Evolutionary conservation across 805 yeast species (phyloP), one percentile per base, ranked within the genome.

Genomic region (Sugiyamaella floridensis): DNA sequence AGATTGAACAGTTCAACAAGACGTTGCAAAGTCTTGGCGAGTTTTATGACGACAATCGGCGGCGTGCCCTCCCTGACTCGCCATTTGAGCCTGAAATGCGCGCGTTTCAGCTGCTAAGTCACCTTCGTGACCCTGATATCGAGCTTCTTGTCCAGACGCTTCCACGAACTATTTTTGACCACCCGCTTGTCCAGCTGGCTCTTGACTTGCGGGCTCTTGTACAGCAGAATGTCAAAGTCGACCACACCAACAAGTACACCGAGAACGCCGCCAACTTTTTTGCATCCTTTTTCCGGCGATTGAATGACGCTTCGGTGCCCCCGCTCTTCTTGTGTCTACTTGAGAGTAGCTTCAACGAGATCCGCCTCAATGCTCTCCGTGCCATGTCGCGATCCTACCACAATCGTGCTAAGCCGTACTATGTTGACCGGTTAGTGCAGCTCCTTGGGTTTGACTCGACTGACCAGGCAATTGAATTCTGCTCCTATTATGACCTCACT

Each of bases 1-100:
- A 93, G 70, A 66, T 92, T 15, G 99, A 93, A 67, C 99, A 93
- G 65, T 78, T 93, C 65, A 89, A 87, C 64, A 93, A 93, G 63
- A 86, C 97, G 0, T 67, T 93, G 46, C 96, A 92, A 63, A 86
- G 98, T 0, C 71, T 93, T 37, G 78, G 86, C 2, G 97, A 93
- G 64, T 86, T 89, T 65, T 93, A 93, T 63, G 80, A 81, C 51
- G 96, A 86, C 62, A 83, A 83, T 10, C 73, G 95, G 44, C 79
- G 82, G 26, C 76, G 77, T 54, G 92, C 89, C 1, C 82, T 87
- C 0, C 55, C 55, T 1, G 47, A 47, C 14, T 52, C 55, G 3
- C 40, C 51, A 55, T 87, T 89, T 60, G 98, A 93, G 68, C 86
- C 97, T 0, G 99, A 93, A 65, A 88, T 93, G 63, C 77, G 97